Base-by-base conservation (phyloP, 2,329 filamentous ascomycete species). In the Metarhizium robertsii region DNA sequence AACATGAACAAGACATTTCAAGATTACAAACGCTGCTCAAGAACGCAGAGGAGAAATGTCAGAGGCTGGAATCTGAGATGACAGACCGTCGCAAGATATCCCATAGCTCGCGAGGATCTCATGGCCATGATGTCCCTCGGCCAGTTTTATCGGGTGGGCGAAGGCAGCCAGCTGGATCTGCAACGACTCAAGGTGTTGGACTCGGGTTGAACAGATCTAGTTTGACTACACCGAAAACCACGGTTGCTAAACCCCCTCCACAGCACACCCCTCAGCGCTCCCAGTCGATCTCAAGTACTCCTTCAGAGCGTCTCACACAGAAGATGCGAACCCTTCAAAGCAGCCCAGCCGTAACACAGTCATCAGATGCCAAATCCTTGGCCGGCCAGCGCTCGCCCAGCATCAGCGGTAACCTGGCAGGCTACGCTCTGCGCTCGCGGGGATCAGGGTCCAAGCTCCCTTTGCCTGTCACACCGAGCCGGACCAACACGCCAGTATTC, bases 371-470 rank as follows among this genome's bases (percentile, higher is more conserved):
- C 25, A 54, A 32, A 16, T 20, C 30, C 11, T 38, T 57, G 52
- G 7, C 57, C 46, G 53, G 50, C 16, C 55, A 58, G 32, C 57
- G 64, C 25, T 63, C 67, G 3, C 62, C 64, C 16, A 66, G 65
- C 51, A 60, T 62, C 18, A 61, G 62, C 42, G 53, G 20, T 5
- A 67, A 60, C 50, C 51, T 62, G 11, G 55, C 60, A n/a, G 60
- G 65, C 6, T 68, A 65, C 55, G 47, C 64, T 16, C 60, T 73
- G 7, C 68, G 68, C 1, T 68, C 71, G 34, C 66, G 67, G 32
- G 66, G 63, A 45, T 73, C 71, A 1, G 69, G 63, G 20, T 75
- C 73, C 2, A 71, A 69, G 50, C 62, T 75, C 3, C 73, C 73
- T 0, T 61, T 71, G 4, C 67, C 71, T 16, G 61, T 70, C 16